Base-by-base conservation (phyloP, 768 basidiomycete species). In the Termitomyces sp. region DNA sequence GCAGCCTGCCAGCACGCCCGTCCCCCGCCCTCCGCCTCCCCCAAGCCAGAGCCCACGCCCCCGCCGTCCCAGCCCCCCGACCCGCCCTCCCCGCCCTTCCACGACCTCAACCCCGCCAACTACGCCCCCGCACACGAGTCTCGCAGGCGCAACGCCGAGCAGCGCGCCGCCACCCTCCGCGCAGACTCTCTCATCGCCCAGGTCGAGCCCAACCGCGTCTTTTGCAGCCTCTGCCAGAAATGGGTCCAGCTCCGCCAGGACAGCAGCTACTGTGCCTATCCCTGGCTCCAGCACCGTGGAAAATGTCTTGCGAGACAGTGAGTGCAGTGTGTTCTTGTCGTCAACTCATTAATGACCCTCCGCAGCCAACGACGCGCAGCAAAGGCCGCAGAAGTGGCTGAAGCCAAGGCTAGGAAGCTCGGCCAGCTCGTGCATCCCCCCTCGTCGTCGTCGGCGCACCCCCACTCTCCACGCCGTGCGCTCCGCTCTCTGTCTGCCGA, bases 171-270 rank as follows among this genome's bases (percentile, higher is more conserved):
- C 10, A 83, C 84, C 2, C 79, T 93, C 40, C 79, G 86, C 6
- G 82, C 85, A 1, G 91, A 93, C 71, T 68, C 74, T 0, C 77
- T 90, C 7, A 82, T 91, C 57, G 81, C 80, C 20, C 80, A 84
- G 59, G 91, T 92, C 38, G 89, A 92, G 67, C 86, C 88, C 0
- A 87, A 87, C 66, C 72, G 86, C 34, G 88, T 92, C 0, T 90
- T 91, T 65, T 93, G 91, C 68, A 77, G 79, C 3, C 72, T 92
- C 1, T 93, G 91, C 69, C 78, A 82, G 67, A 91, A 92, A 72
- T 92, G 91, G 91, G 89, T 92, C 1, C 91, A 92, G 71, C 78
- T 92, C 20, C 73, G 91, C 46, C 89, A 91, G 70, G 90, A 92
- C 66, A 86, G 84, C 62, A 83, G 84, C 10, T 92, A 87, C 70